phyloP scores from a whole-genome alignment of 371 early-diverging fungal species.

The Syncephalis fuscata region DNA sequence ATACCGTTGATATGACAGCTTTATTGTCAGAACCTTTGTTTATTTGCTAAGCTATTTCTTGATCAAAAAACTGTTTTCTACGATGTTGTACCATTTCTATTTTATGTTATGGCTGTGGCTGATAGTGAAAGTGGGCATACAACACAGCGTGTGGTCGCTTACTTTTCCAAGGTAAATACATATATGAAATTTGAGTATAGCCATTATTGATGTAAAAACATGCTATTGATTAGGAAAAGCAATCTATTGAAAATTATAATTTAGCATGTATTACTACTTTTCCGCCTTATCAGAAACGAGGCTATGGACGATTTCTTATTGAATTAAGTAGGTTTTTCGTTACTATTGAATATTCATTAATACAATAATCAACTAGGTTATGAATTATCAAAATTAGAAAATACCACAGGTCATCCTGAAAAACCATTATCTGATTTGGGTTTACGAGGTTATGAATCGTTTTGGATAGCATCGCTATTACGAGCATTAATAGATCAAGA shows the following conservation, averaged over 20 bases:
- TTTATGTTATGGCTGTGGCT: slow-evolving; percentile 85
- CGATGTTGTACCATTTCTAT: slow-evolving; percentile 99
- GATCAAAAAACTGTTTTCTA: slow-evolving; percentile 99
- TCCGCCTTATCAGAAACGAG: slow-evolving; percentile 92
- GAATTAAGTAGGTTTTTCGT: slow-evolving; percentile 73
- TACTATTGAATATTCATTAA: not conserved
- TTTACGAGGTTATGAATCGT: slow-evolving; percentile 76
- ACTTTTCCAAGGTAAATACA: slow-evolving; percentile 84
- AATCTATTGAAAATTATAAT: slow-evolving; percentile 80
- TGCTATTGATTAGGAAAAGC: slow-evolving; percentile 60
- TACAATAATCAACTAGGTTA: slow-evolving; percentile 25
- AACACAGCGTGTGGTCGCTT: slow-evolving; percentile 92
- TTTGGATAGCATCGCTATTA: slow-evolving; percentile 48
- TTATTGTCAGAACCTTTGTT: slow-evolving; percentile 96
- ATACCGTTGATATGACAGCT: slow-evolving; percentile 15
- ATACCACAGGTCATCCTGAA: slow-evolving; percentile 87
- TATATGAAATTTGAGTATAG: not conserved
- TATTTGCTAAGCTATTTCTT: slow-evolving; percentile 97
- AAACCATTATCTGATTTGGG: slow-evolving; percentile 98
- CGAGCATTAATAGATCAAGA: slow-evolving; percentile 14
- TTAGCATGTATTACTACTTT: slow-evolving; percentile 96
- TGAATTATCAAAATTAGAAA: slow-evolving; percentile 85
- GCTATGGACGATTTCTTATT: slow-evolving; percentile 95
- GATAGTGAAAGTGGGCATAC: slow-evolving; percentile 45
- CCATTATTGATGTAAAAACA: not conserved